Base-by-base conservation (phyloP, 768 basidiomycete genomes). In the Termitomyces sp. region DNA sequence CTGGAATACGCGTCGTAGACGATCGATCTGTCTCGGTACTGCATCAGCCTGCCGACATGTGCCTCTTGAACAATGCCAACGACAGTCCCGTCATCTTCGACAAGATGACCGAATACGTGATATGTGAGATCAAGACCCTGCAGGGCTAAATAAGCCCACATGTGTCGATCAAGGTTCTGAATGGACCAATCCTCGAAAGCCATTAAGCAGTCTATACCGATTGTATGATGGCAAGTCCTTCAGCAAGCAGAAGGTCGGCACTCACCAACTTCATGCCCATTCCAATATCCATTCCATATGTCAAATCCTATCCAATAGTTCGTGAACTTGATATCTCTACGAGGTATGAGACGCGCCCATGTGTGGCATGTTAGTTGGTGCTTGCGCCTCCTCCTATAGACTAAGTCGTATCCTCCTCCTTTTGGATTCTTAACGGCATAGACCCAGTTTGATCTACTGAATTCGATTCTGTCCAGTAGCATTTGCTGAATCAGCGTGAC, bases 31-130 rank as follows among this genome's bases (percentile, higher is more conserved):
- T 76, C 75, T 18, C 63, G 52, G 32, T 54, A 57, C 36, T 65
- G 54, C 11, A 71, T 57, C 32, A 66, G 50, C 45, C 73, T 61
- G 46, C 72, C 73, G 41, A 58, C 53, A 18, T 73, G 66, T n/a
- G 73, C 66, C 49, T 76, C 73, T n/a, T 62, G 64, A 2, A 74
- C 66, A 11, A 74, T 50, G 9, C 73, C 74, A 18, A 71, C 60
- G n/a, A 75, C 50, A 3, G 64, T 50, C 2, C 67, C 70, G 22
- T 72, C 64, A 38, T 59, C 54, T n/a, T 64, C 62, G 7, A 73
- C 56, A 6, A 73, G 55, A 50, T 73, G 71, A 1, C 70, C 74
- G 44, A 69, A 63, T 33, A 73, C 65, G 32, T 70, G 66, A 42
- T 66, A 74, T 1, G 68, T 72, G 10, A 77, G 56, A 57, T 73